Conservation (phyloP, 2,329 filamentous ascomycete genomes). For the Fusarium denticulatum region DNA sequence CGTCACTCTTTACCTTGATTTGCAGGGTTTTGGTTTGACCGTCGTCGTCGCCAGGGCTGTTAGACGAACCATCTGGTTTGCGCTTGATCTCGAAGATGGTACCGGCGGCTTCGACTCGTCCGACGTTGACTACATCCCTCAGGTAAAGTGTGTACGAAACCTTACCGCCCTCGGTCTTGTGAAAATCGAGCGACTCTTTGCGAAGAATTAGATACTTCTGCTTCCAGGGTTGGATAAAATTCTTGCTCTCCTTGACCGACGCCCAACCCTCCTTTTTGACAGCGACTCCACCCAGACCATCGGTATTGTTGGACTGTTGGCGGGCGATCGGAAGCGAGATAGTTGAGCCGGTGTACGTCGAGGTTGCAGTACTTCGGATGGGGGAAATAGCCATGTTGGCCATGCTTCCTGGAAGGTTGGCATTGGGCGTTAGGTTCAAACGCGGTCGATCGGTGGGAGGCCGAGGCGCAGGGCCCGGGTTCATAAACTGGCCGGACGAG, state of each 20-base stretch:
- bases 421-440: constrained; percentile 80
- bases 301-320: constrained; percentile 68
- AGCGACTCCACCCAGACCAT: constrained; percentile 73
- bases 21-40: constrained; percentile 84
- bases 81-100: constrained; percentile 95
- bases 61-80: constrained; percentile 72
- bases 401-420: constrained; percentile 80
- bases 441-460: constrained; percentile 87
- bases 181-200: constrained; percentile 92
- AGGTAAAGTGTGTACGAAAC: constrained; percentile 86
- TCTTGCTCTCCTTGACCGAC: constrained; percentile 89
- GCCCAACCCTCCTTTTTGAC: constrained; percentile 86
- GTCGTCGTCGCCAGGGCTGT: constrained; percentile 81
- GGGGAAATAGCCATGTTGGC: constrained; percentile 81
- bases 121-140: constrained; percentile 88
- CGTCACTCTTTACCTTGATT: constrained; percentile 93
- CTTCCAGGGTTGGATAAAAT: constrained; percentile 87
- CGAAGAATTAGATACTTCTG: constrained; percentile 91
- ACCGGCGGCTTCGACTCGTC: constrained; percentile 88
- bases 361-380: constrained; percentile 71
- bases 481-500: constrained; percentile 83
- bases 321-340: constrained; percentile 76
- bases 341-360: constrained; percentile 58
- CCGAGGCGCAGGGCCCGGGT: constrained; percentile 91
- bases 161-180: constrained; percentile 91